A percentile compares a stretch with the other conserved stretches of the same genome.
These are phyloP conservation scores for Cryptococcus sp. DNA, from an alignment of 1,284 basidiomycete genomes.

Conservation along the genomic window DNA sequence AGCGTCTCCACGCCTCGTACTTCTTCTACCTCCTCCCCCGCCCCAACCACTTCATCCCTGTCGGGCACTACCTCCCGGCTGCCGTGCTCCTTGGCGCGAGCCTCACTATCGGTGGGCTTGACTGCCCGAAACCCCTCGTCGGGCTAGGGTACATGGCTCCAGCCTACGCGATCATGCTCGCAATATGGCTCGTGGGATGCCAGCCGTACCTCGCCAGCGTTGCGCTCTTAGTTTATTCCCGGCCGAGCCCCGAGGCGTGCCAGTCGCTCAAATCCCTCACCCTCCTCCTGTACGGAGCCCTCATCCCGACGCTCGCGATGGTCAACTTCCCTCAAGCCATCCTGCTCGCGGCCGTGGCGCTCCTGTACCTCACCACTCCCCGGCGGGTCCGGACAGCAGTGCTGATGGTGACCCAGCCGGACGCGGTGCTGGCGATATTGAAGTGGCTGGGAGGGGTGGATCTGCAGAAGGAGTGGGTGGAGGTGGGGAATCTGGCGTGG, in stretches of 20 bases:
- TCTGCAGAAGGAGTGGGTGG: constrained; percentile 37
- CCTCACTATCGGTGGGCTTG: constrained; percentile 76
- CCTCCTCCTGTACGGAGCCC: constrained; percentile 65
- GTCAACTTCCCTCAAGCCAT: constrained; percentile 86
- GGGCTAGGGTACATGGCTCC: constrained; percentile 41
- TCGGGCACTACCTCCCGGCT: constrained; percentile 83
- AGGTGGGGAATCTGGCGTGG: constrained; percentile 44
- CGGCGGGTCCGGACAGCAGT: constrained; percentile 1
- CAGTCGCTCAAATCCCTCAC: constrained; percentile 25
- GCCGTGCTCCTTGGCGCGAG: constrained; percentile 74
- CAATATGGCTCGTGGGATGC: constrained; percentile 19
- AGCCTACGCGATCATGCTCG: constrained; percentile 12
- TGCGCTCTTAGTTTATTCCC: constrained; percentile 10
- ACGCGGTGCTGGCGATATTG: constrained; percentile 4
- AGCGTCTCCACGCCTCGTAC: constrained; percentile 90
- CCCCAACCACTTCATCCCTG: constrained; percentile 76
- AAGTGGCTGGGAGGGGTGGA: background rate
- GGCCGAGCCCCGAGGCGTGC: constrained; percentile 54
- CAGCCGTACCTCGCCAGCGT: background rate
- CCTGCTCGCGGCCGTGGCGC: constrained; percentile 61
- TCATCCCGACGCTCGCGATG: constrained; percentile 77
- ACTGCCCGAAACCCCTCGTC: constrained; percentile 66
- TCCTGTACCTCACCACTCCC: constrained; percentile 33
- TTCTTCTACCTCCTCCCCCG: constrained; percentile 86
- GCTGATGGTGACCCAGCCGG: constrained; percentile 9